phyloP scores from a whole-genome alignment of 2,329 filamentous ascomycete genomes.

The Helotiales sp. region DNA sequence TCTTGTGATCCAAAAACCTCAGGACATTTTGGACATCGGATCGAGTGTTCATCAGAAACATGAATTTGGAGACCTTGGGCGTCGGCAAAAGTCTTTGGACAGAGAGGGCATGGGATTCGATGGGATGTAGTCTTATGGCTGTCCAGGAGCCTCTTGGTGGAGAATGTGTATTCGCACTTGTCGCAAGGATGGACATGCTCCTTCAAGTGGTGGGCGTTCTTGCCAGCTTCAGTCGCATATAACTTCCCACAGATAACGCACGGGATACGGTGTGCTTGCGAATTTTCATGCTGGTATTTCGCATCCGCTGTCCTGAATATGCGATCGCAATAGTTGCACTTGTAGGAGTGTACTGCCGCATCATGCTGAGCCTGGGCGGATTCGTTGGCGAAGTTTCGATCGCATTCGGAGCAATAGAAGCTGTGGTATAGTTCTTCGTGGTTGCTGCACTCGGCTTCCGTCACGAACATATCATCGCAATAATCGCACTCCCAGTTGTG shows the following conservation, averaged over 20 bases:
- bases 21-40: not conserved
- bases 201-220: not conserved
- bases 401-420: not conserved
- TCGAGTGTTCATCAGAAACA: not conserved
- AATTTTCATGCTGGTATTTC: not conserved
- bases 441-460: not conserved
- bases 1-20: not conserved
- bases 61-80: not conserved
- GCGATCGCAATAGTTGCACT: not conserved
- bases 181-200: not conserved
- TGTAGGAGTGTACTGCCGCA: not conserved
- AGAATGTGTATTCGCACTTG: not conserved
- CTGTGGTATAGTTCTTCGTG: not conserved
- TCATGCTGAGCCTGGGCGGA: not conserved
- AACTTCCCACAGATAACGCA: not conserved
- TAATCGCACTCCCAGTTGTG: not conserved
- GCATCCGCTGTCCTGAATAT: not conserved
- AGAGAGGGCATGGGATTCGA: not conserved
- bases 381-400: not conserved
- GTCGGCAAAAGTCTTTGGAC: not conserved
- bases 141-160: not conserved
- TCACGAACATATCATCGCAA: not conserved
- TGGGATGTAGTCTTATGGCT: not conserved
- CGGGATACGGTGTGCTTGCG: not conserved
- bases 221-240: not conserved